phyloP scores from a whole-genome alignment of 352 stramenopile species.

The Aphanomyces cochlioides region DNA sequence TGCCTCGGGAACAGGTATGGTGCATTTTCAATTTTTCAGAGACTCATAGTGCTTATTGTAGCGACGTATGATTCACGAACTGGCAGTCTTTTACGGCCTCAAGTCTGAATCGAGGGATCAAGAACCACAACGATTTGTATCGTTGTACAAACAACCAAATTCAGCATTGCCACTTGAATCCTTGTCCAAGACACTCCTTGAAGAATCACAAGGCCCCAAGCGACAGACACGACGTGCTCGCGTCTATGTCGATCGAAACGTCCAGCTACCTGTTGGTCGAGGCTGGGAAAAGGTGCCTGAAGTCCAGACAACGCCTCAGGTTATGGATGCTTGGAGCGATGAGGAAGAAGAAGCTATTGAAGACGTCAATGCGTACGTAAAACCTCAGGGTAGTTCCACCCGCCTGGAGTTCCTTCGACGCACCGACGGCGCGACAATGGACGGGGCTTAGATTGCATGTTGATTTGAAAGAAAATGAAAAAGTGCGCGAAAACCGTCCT shows the following conservation, averaged over 20 bases:
- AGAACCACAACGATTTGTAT: constrained; percentile 62
- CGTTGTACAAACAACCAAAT: constrained; percentile 66
- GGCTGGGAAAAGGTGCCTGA: constrained; percentile 72
- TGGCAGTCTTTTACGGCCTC: constrained; percentile 61
- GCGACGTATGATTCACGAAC: constrained; percentile 66
- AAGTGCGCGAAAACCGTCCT: no score
- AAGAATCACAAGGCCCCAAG: constrained; percentile 39
- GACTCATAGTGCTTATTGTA: constrained; percentile 31
- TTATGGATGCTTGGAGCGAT: constrained; percentile 69
- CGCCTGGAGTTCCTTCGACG: constrained; percentile 19
- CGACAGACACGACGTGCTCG: constrained; percentile 31
- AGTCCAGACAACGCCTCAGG: constrained; percentile 30
- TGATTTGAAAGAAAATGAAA: no score
- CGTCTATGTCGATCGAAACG: constrained; percentile 41
- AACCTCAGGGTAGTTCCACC: background rate
- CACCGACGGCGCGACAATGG: background rate
- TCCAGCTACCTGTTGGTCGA: constrained; percentile 40
- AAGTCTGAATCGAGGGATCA: constrained; percentile 73
- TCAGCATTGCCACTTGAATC: constrained; percentile 51
- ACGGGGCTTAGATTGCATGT: no score
- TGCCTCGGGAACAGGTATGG: constrained; percentile 56
- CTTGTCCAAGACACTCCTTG: constrained; percentile 44
- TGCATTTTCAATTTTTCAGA: constrained; percentile 3
- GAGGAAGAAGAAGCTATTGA: constrained; percentile 43
- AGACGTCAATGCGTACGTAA: constrained; percentile 9